phyloP scores from a whole-genome alignment of 257 asterid species.

The Rubia yunnanensis region DNA sequence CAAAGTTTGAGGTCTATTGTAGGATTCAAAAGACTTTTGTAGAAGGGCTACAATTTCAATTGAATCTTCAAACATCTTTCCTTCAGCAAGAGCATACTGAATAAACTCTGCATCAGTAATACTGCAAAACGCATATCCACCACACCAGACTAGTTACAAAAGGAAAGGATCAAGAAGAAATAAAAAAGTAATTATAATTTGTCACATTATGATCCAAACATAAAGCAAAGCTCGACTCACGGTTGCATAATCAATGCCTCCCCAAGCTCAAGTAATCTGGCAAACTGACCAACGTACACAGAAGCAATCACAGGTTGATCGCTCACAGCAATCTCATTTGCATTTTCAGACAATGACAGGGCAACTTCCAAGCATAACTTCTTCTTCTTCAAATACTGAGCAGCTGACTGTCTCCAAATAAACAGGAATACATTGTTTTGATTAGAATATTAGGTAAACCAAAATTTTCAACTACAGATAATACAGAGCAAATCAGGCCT shows the following conservation, averaged over 20 bases:
- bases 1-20: slow-evolving; percentile 50
- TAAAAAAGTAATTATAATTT: background rate
- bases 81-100: slow-evolving; percentile 65
- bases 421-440: background rate
- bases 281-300: slow-evolving; percentile 81
- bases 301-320: slow-evolving; percentile 79
- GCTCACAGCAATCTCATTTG: slow-evolving; percentile 44
- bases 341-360: slow-evolving; percentile 61
- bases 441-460: background rate
- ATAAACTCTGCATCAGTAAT: slow-evolving; percentile 68
- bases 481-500: background rate
- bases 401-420: slow-evolving; percentile 67
- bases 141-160: background rate
- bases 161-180: background rate
- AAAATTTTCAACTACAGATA: background rate
- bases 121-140: slow-evolving; percentile 41
- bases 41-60: slow-evolving; percentile 84
- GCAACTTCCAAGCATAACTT: slow-evolving; percentile 60
- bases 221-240: slow-evolving; percentile 49
- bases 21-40: slow-evolving; percentile 72
- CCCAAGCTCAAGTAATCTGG: slow-evolving; percentile 71
- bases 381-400: slow-evolving; percentile 77
- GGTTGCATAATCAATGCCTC: slow-evolving; percentile 46
- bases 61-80: slow-evolving; percentile 72
- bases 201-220: background rate